Percentiles rank a stretch among this genome's conserved stretches.
phyloP scores from a whole-genome alignment of 176 grass and related monocot genomes.

The Thalia dealbata region DNA sequence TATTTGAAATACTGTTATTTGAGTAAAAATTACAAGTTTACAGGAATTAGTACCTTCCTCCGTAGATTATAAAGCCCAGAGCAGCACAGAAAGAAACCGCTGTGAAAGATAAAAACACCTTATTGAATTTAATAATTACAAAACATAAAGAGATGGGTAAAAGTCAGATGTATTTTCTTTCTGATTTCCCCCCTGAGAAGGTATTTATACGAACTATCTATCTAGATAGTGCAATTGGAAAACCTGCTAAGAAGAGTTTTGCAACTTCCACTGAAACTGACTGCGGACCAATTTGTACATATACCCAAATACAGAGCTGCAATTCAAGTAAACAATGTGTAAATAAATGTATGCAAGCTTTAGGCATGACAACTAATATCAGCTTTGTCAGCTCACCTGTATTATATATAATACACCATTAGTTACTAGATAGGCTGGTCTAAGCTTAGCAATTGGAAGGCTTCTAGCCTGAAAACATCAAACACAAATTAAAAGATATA shows the following conservation, averaged over 20 bases:
- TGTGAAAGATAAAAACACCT: slow-evolving; percentile 4
- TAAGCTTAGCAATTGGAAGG: slow-evolving; percentile 45
- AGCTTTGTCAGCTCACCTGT: slow-evolving; percentile 34
- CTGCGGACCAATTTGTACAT: slow-evolving; percentile 5
- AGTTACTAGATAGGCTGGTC: slow-evolving; percentile 49
- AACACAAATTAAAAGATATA: slow-evolving; percentile 9
- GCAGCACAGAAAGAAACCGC: slow-evolving; percentile 67
- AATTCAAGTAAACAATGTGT: neutral
- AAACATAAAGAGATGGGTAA: slow-evolving; percentile 43
- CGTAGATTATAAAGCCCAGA: slow-evolving; percentile 67
- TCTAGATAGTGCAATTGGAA: neutral
- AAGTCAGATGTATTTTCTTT: slow-evolving; percentile 22
- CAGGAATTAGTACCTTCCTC: slow-evolving; percentile 40
- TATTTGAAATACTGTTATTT: neutral
- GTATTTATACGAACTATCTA: neutral
- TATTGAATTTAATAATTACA: slow-evolving; percentile 19
- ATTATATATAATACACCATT: slow-evolving; percentile 49
- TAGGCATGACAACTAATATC: neutral
- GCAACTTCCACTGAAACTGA: neutral
- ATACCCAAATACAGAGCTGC: slow-evolving; percentile 17
- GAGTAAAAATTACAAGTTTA: neutral
- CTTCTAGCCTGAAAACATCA: slow-evolving; percentile 35
- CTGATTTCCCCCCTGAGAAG: neutral
- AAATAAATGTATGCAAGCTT: neutral
- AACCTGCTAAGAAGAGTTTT: slow-evolving; percentile 19